Conservation (phyloP, 352 stramenopile species). For the Phytophthora citrophthora region DNA sequence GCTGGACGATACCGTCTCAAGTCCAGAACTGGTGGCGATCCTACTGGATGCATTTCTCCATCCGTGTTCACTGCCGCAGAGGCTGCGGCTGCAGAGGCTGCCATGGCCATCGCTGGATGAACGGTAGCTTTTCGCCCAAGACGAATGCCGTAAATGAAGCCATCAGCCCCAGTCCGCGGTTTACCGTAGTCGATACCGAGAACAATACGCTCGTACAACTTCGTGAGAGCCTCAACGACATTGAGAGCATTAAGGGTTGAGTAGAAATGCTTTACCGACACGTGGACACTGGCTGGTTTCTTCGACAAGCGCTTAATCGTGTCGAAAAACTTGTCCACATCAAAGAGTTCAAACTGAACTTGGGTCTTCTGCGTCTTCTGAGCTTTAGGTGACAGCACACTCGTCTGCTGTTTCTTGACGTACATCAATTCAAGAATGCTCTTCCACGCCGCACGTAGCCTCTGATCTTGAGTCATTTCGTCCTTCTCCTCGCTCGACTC, state of each 20-base stretch:
- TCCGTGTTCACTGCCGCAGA: slow-evolving; percentile 25
- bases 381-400: slow-evolving; percentile 11
- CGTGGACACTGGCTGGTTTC: slow-evolving; percentile 55
- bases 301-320: slow-evolving; percentile 52
- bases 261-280: slow-evolving; percentile 63
- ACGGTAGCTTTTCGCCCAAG: slow-evolving; percentile 66
- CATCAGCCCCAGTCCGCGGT: slow-evolving; percentile 49
- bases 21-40: slow-evolving; percentile 43
- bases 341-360: slow-evolving; percentile 61
- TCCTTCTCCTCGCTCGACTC: slow-evolving; percentile 29
- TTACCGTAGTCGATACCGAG: slow-evolving; percentile 71
- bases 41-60: slow-evolving; percentile 19
- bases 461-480: slow-evolving; percentile 26
- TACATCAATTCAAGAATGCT: slow-evolving; percentile 64
- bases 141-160: slow-evolving; percentile 74
- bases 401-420: slow-evolving; percentile 58
- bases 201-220: slow-evolving; percentile 68
- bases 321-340: slow-evolving; percentile 63
- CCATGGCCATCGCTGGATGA: slow-evolving; percentile 38
- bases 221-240: slow-evolving; percentile 64
- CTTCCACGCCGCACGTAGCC: slow-evolving; percentile 54
- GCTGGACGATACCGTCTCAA: slow-evolving; percentile 49
- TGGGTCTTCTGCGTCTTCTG: slow-evolving; percentile 8
- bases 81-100: slow-evolving; percentile 29
- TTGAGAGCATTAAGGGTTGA: slow-evolving; percentile 61